Conservation (phyloP, 2,329 filamentous ascomycete genomes). For the Venturia carpophila region DNA sequence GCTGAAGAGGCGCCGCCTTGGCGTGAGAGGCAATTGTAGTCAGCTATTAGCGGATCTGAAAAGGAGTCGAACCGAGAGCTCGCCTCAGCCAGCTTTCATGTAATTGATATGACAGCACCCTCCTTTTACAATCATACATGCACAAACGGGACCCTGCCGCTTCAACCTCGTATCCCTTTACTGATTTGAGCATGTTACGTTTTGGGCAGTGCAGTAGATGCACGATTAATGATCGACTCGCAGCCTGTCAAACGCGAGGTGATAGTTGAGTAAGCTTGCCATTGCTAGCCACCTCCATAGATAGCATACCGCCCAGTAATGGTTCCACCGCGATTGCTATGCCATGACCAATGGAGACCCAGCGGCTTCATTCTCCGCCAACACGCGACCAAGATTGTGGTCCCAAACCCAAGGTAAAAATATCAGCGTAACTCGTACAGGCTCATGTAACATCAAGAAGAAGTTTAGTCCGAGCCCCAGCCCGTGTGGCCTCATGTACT, state of each 20-base stretch:
- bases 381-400: neutral
- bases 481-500: neutral
- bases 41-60: slow-evolving; percentile 1
- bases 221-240: slow-evolving; percentile 9
- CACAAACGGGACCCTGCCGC: neutral
- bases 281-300: neutral
- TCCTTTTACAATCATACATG: neutral
- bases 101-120: neutral
- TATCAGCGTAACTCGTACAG: slow-evolving; percentile 5
- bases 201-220: neutral
- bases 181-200: slow-evolving; percentile 5
- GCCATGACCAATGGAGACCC: neutral
- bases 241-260: neutral
- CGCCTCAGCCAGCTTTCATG: neutral
- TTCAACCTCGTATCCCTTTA: neutral
- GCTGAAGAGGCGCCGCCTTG: neutral
- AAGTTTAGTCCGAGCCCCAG: neutral
- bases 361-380: slow-evolving; percentile 1
- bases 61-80: neutral
- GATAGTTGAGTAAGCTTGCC: slow-evolving; percentile 10
- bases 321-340: neutral
- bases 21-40: neutral
- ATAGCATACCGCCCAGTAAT: neutral
- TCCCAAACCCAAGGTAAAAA: neutral
- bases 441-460: slow-evolving; percentile 3